Percentiles rank a stretch among this genome's conserved stretches.
phyloP scores from a whole-genome alignment of 495 filamentous ascomycete species.

The Podospora tetraspora region DNA sequence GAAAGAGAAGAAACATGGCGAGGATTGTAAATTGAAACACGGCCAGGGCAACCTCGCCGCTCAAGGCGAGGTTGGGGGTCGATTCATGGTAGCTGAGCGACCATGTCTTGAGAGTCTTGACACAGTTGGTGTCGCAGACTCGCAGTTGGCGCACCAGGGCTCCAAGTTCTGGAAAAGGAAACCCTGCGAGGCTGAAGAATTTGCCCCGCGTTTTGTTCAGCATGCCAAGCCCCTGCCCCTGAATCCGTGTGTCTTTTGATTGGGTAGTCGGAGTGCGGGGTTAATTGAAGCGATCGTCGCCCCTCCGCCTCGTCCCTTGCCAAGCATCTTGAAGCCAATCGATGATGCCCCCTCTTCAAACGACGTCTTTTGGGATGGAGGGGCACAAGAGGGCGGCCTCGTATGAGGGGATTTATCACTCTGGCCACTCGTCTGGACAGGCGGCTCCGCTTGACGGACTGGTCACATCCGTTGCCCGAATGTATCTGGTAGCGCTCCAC shows the following conservation, averaged over 20 bases:
- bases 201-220: neutral
- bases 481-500: neutral
- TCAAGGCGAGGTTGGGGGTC: neutral
- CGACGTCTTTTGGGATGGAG: neutral
- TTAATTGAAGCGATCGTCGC: neutral
- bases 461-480: neutral
- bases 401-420: neutral
- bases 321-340: neutral
- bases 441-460: neutral
- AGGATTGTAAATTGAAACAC: neutral
- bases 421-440: neutral
- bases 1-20: neutral
- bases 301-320: slow-evolving; percentile 9
- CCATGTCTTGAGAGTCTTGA: neutral
- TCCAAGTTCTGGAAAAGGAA: neutral
- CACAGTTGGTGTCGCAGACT: neutral
- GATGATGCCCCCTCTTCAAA: neutral
- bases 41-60: neutral
- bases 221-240: slow-evolving; percentile 1
- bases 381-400: neutral
- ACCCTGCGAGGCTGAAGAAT: neutral
- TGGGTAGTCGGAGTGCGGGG: slow-evolving; percentile 14
- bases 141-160: neutral
- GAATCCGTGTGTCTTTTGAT: neutral
- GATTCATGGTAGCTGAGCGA: neutral